Evolutionary conservation across 306 rosid genomes (phyloP).

Genomic region (Dryas alaskensis): DNA sequence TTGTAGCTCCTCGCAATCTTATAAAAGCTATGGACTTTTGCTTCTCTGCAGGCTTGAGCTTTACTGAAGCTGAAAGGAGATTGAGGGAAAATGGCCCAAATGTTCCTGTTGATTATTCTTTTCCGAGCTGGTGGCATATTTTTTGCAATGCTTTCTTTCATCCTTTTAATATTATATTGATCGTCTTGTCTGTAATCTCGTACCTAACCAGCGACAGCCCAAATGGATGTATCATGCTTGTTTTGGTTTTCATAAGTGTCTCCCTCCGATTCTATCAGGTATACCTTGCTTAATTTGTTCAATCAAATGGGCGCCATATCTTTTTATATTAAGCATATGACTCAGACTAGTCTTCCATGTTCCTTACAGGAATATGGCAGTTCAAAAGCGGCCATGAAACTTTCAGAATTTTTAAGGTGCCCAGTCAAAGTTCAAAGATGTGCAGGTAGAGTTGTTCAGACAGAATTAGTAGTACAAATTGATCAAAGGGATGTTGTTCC

Average conservation of each 20-base stretch:
- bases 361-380: conserved; percentile 65
- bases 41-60: conserved; percentile 63
- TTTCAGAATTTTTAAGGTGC: conserved; percentile 61
- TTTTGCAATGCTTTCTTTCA: conserved; percentile 76
- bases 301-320: not conserved
- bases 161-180: conserved; percentile 72
- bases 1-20: not conserved
- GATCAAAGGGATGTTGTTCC: conserved; percentile 86
- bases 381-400: conserved; percentile 84
- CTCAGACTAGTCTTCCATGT: not conserved
- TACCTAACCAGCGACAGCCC: conserved; percentile 55
- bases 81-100: conserved; percentile 70
- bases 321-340: conserved; percentile 5
- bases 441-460: conserved; percentile 77
- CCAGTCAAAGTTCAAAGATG: conserved; percentile 86
- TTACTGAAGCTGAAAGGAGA: conserved; percentile 74
- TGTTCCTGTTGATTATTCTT: conserved; percentile 57
- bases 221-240: conserved; percentile 73
- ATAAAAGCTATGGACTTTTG: not conserved
- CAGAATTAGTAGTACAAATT: conserved; percentile 67
- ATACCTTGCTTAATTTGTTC: conserved; percentile 16
- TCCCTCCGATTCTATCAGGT: conserved; percentile 79
- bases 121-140: conserved; percentile 74
- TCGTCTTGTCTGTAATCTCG: conserved; percentile 61
- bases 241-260: conserved; percentile 69